phyloP scores from a whole-genome alignment of 2,329 filamentous ascomycete species.

The Trichophyton verrucosum region DNA sequence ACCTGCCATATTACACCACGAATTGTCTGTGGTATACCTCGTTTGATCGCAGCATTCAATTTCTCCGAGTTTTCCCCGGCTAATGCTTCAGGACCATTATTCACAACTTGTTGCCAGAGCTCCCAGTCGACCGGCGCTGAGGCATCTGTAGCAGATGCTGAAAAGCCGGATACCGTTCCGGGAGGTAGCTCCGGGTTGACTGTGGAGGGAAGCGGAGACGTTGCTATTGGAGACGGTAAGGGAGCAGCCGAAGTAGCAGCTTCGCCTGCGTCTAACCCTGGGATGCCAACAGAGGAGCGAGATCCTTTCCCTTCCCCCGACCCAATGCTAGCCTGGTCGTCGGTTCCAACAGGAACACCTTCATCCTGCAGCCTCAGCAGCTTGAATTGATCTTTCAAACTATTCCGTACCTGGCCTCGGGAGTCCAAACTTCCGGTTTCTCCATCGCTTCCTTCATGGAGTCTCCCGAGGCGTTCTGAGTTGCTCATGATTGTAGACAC shows the following conservation, averaged over 20 bases:
- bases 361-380: constrained; percentile 63
- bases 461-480: constrained; percentile 60
- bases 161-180: constrained; percentile 72
- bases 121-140: constrained; percentile 86
- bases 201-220: constrained; percentile 42
- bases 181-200: constrained; percentile 63
- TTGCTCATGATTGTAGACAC: constrained; percentile 68
- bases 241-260: constrained; percentile 22
- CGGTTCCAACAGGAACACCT: constrained; percentile 43
- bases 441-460: constrained; percentile 54
- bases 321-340: constrained; percentile 42
- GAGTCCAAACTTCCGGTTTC: constrained; percentile 39
- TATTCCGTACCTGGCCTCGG: constrained; percentile 45
- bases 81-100: constrained; percentile 81
- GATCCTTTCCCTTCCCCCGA: constrained; percentile 32
- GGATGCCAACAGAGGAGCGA: constrained; percentile 34
- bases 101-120: constrained; percentile 90
- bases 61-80: constrained; percentile 80
- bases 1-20: constrained; percentile 99
- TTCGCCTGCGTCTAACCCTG: constrained; percentile 38
- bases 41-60: constrained; percentile 78
- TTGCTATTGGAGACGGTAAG: constrained; percentile 12
- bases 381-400: constrained; percentile 68
- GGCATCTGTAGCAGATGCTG: constrained; percentile 53
- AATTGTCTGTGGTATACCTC: constrained; percentile 86